Evolutionary conservation across 176 grass and related monocot species (phyloP).

Genomic region (Rhynchospora tenuis): DNA sequence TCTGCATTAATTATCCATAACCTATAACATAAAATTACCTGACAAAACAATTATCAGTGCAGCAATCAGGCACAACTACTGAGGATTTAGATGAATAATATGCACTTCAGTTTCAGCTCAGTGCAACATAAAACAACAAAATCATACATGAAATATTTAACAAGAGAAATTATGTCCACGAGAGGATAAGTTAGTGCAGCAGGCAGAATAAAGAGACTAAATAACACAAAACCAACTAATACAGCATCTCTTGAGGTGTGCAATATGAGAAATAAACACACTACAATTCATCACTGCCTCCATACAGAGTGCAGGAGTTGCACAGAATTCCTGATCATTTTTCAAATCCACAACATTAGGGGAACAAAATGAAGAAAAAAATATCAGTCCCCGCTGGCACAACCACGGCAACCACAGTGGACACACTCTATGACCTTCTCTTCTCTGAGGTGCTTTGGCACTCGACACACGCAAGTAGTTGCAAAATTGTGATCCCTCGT

Average conservation of each 20-base stretch:
- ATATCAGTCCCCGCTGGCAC: slow-evolving; percentile 75
- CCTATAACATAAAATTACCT: background rate
- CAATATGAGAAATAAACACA: slow-evolving; percentile 2
- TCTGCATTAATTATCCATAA: background rate
- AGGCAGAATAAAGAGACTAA: background rate
- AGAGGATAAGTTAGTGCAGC: background rate
- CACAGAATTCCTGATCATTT: background rate
- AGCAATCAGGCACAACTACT: background rate
- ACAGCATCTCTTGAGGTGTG: background rate
- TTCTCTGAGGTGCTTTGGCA: slow-evolving; percentile 74
- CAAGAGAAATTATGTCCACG: background rate
- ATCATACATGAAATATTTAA: background rate
- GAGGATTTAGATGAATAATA: background rate
- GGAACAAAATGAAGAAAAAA: background rate
- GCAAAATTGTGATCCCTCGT: slow-evolving; percentile 74
- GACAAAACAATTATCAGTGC: background rate
- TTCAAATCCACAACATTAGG: background rate
- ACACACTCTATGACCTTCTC: slow-evolving; percentile 89
- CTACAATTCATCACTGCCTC: slow-evolving; percentile 1
- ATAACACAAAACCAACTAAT: background rate
- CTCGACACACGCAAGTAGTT: slow-evolving; percentile 68
- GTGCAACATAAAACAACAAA: background rate
- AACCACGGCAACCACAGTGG: slow-evolving; percentile 68
- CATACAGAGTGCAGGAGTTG: background rate
- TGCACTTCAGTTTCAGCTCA: background rate